These are phyloP conservation scores for Candida nitratophila DNA, from an alignment of 805 yeast genomes.

Conservation along the genomic window DNA sequence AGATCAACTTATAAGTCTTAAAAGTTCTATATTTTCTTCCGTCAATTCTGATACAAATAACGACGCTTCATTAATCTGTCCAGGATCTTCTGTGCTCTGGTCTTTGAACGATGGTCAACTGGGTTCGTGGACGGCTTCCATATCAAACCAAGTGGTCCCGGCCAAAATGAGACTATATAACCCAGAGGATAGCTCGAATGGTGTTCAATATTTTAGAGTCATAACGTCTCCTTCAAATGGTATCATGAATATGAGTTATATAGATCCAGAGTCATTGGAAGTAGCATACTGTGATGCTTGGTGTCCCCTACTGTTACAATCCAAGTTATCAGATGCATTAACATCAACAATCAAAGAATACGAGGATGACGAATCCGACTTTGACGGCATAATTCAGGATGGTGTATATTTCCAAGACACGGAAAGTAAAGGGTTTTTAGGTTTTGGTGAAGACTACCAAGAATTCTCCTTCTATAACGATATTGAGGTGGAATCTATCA, in stretches of 20 bases:
- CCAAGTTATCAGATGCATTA: conserved; percentile 25
- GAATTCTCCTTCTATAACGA: conserved; percentile 77
- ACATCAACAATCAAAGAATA: conserved; percentile 22
- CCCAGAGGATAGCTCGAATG: conserved; percentile 35
- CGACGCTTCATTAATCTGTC: conserved; percentile 46
- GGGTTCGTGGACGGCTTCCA: conserved; percentile 60
- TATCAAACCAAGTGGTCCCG: conserved; percentile 55
- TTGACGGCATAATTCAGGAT: not conserved
- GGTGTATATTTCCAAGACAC: conserved; percentile 9
- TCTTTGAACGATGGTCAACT: conserved; percentile 33
- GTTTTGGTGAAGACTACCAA: conserved; percentile 48
- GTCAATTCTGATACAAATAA: conserved; percentile 32
- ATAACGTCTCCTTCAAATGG: conserved; percentile 75
- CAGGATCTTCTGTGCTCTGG: conserved; percentile 46
- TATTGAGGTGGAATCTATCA: conserved; percentile 52
- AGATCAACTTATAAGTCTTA: conserved; percentile 55
- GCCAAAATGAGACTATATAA: conserved; percentile 69
- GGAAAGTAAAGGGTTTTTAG: conserved; percentile 14
- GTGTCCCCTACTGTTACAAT: conserved; percentile 61
- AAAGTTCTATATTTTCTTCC: conserved; percentile 46
- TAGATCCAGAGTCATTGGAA: conserved; percentile 64
- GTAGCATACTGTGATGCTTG: conserved; percentile 70
- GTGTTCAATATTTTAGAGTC: conserved; percentile 61
- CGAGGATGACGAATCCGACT: conserved; percentile 17
- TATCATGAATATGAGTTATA: conserved; percentile 84